Evolutionary conservation across 495 filamentous ascomycete genomes (phyloP), one percentile per base, ranked within the genome.

Genomic region (Aspergillus olivimuriae): DNA sequence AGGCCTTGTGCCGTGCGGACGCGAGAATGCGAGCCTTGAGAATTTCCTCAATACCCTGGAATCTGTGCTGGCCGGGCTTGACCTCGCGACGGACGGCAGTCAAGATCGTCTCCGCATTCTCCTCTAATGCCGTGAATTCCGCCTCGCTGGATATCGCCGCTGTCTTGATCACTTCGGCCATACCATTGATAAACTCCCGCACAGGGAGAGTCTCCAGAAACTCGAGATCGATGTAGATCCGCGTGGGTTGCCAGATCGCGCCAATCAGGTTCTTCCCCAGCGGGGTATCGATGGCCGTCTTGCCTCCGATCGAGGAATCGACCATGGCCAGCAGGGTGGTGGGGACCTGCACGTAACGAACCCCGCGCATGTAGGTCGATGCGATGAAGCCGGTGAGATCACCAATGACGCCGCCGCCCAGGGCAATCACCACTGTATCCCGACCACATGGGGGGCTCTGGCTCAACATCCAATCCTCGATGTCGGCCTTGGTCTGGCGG

Each of bases 131-230:
- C 41, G 83, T 73, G 62, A 97, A 98, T 57, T 96, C 92, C 11
- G 74, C 66, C 60, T 90, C 86, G 53, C 94, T 77, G 76, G 90
- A 97, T 49, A 97, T 97, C 42, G 91, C 92, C 4, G 92, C 92
- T 15, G 92, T 98, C 80, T 97, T 97, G 58, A 97, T 81, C 43
- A 98, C 90, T 69, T 98, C 92, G 39, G 90, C 92, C 89, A 98
- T 95, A 41, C 92, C 92, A 64, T 98, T 98, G 63, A 97, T 89
- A 63, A 98, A 91, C 65, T 98, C 91, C 44, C 92, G 75, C 36
- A 84, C 83, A 3, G 91, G 91, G 20, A 98, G 73, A 6, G 87
- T 95, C 58, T 92, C 88, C 53, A 98, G 74, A 60, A 98, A 97
- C 37, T 82, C 78, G 34, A 96, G 75, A 66, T 98, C 92, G 48